Conservation (phyloP, 2,329 filamentous ascomycete genomes). For the Talaromyces sp. region DNA sequence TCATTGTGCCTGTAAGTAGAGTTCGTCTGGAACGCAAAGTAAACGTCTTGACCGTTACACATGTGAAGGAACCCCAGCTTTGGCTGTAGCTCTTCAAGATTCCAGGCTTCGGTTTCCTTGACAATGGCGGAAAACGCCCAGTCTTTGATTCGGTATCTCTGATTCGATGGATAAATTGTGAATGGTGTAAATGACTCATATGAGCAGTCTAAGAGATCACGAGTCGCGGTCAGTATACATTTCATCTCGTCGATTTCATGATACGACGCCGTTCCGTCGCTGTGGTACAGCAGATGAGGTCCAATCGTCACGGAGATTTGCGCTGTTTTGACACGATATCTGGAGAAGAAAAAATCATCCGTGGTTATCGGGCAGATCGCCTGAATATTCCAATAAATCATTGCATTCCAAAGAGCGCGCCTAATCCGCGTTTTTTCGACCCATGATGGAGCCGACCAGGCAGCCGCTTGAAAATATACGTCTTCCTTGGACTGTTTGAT, state of each 20-base stretch:
- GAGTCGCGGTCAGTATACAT: not conserved
- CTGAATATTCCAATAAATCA: slow-evolving; percentile 17
- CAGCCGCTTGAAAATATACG: slow-evolving; percentile 6
- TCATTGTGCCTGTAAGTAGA: not conserved
- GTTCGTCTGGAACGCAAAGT: not conserved
- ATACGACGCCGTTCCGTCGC: not conserved
- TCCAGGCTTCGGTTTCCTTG: not conserved
- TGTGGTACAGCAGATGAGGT: not conserved
- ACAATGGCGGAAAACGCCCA: not conserved
- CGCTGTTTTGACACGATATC: not conserved
- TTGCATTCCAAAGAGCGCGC: slow-evolving; percentile 11
- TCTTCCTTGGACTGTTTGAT: slow-evolving; percentile 1
- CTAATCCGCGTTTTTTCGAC: slow-evolving; percentile 12
- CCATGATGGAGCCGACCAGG: slow-evolving; percentile 17
- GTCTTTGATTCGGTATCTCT: not conserved
- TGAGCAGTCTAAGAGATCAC: not conserved
- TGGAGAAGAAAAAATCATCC: not conserved
- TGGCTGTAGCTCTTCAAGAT: not conserved
- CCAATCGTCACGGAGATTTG: not conserved
- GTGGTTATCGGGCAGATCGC: not conserved
- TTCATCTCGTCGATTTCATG: not conserved
- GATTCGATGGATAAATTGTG: not conserved
- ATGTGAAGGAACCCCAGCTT: not conserved
- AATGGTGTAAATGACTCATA: not conserved
- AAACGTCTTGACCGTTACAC: too few relatives aligned